Percentiles rank a stretch among this genome's conserved stretches.
phyloP scores from a whole-genome alignment of 495 filamentous ascomycete genomes.

The Penicillium atrosanguineum region DNA sequence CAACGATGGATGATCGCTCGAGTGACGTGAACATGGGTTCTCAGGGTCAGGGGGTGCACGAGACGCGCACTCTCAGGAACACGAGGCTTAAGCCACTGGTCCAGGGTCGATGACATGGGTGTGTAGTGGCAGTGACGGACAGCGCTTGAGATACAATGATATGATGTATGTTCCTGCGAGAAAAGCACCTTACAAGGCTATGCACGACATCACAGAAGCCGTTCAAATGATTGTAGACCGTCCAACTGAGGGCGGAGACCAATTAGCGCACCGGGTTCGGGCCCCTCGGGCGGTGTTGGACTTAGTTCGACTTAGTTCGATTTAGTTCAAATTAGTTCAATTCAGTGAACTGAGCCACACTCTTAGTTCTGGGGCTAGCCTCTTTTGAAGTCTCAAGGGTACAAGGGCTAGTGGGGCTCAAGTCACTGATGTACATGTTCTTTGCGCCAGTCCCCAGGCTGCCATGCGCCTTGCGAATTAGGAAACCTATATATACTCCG shows the following conservation, averaged over 20 bases:
- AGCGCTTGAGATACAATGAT: not conserved
- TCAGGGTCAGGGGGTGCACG: conserved; percentile 12
- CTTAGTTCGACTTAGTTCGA: no score
- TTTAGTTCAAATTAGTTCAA: no score
- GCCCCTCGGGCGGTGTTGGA: conserved; percentile 11
- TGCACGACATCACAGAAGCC: not conserved
- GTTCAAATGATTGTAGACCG: conserved; percentile 4
- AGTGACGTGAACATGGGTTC: conserved; percentile 12
- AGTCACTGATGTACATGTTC: not conserved
- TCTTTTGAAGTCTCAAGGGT: not conserved
- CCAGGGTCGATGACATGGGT: conserved; percentile 8
- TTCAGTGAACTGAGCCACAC: conserved; percentile 16
- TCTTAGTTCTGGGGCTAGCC: not conserved
- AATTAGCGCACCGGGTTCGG: not conserved
- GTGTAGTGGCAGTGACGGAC: conserved; percentile 3
- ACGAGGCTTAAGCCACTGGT: conserved; percentile 28
- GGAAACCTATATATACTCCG: conserved; percentile 10
- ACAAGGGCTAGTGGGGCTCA: not conserved
- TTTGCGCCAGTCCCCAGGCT: conserved; percentile 6
- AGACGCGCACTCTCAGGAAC: conserved; percentile 26
- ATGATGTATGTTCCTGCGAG: not conserved
- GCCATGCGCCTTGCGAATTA: conserved; percentile 6
- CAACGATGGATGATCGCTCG: not conserved
- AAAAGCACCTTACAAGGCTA: not conserved
- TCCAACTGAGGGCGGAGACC: not conserved